phyloP scores from a whole-genome alignment of 805 yeast genomes.

The Zygoascus flipseniorum region DNA sequence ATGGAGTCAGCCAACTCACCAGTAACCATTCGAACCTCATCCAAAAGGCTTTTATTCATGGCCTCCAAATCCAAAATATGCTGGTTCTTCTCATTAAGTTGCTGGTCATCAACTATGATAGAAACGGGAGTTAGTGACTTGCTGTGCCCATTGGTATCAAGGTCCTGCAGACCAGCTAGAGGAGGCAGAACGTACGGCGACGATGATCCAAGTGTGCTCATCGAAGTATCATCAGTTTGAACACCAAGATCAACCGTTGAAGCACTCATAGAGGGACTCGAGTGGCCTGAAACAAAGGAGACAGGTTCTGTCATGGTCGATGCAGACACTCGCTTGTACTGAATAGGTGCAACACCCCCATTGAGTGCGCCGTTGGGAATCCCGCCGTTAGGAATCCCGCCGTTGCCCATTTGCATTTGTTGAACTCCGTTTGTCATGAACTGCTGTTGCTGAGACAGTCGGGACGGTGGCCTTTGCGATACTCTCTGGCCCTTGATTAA shows the following conservation, averaged over 20 bases:
- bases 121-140: not conserved
- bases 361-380: not conserved
- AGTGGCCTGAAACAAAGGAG: not conserved
- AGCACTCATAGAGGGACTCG: not conserved
- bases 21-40: constrained; percentile 28
- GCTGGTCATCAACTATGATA: not conserved
- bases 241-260: constrained; percentile 3
- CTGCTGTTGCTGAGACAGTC: constrained; percentile 7
- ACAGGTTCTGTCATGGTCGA: constrained; percentile 15
- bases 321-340: constrained; percentile 6
- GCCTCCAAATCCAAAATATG: constrained; percentile 12
- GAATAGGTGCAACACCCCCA: not conserved
- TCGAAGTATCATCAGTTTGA: constrained; percentile 1
- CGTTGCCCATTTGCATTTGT: not conserved
- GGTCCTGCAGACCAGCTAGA: not conserved
- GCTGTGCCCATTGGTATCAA: not conserved
- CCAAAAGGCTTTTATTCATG: constrained; percentile 20
- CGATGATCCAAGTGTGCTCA: not conserved
- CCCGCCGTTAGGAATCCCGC: not conserved
- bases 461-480: constrained; percentile 12
- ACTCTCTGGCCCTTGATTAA: not conserved
- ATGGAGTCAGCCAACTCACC: constrained; percentile 30
- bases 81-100: not conserved
- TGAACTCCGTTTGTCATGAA: not conserved
- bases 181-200: not conserved